Conservation (phyloP, 352 stramenopile genomes). For the Phytophthora quininea region DNA sequence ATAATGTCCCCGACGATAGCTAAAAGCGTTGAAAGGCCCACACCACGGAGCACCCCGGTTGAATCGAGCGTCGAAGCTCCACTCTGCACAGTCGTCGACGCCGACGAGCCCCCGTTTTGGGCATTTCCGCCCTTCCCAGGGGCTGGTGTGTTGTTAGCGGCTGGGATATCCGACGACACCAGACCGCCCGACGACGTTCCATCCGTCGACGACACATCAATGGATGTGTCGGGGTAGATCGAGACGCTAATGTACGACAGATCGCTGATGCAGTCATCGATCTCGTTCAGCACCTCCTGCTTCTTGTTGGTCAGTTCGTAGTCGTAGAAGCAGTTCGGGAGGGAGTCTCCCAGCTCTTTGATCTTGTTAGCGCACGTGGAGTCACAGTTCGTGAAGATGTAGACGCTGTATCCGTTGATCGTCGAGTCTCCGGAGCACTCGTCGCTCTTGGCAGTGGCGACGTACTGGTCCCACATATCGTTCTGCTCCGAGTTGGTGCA, state of each 20-base stretch:
- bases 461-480: slow-evolving; percentile 19
- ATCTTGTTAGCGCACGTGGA: slow-evolving; percentile 30
- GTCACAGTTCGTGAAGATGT: slow-evolving; percentile 34
- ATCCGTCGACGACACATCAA: slow-evolving; percentile 3
- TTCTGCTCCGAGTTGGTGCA: slow-evolving; percentile 25
- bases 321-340: slow-evolving; percentile 45
- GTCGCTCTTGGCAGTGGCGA: slow-evolving; percentile 26
- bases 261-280: slow-evolving; percentile 12
- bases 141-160: too few species aligned
- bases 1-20: too few species aligned
- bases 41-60: background rate
- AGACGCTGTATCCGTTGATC: slow-evolving; percentile 22
- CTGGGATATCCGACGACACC: slow-evolving; percentile 4
- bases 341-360: slow-evolving; percentile 12
- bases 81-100: too few species aligned
- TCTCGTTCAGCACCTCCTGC: slow-evolving; percentile 14
- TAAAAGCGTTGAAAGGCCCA: background rate
- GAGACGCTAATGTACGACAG: slow-evolving; percentile 15
- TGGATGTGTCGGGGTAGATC: slow-evolving; percentile 12
- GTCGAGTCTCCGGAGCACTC: slow-evolving; percentile 25
- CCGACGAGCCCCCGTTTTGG: background rate
- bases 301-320: slow-evolving; percentile 46
- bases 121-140: too few species aligned
- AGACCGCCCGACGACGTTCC: background rate
- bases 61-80: too few species aligned